Percentiles rank a stretch among this genome's conserved stretches.
Evolutionary conservation across 78 protist species (phyloP).

Genomic region (Creolimax fragrantissima): DNA sequence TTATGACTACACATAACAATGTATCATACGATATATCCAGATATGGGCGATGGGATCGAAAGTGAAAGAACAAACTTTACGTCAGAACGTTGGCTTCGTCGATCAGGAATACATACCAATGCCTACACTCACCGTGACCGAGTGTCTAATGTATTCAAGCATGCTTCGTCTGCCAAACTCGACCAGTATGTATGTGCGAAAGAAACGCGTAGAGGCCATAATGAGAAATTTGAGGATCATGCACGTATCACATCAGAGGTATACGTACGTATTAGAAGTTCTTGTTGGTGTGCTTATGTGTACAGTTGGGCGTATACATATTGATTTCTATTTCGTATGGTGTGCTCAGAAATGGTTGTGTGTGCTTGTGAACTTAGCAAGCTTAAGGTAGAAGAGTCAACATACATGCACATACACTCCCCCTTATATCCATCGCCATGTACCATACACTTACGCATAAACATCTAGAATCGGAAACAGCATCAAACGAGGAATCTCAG

Average conservation of each 20-base stretch:
- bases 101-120: background rate
- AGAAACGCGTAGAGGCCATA: background rate
- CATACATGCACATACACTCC: background rate
- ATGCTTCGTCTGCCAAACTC: background rate
- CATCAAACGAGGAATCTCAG: constrained; percentile 47
- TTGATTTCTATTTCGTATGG: too few relatives aligned
- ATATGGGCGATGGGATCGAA: background rate
- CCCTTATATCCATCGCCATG: background rate
- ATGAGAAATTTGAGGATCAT: background rate
- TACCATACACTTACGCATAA: background rate
- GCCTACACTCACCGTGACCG: background rate
- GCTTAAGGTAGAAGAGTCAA: too few relatives aligned
- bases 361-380: too few relatives aligned
- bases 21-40: too few relatives aligned
- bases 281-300: background rate
- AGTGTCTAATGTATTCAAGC: constrained; percentile 13
- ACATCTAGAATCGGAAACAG: background rate
- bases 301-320: too few relatives aligned
- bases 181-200: background rate
- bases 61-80: background rate
- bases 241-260: background rate
- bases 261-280: background rate
- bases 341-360: too few relatives aligned
- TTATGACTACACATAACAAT: too few relatives aligned
- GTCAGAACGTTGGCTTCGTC: background rate